Conservation (phyloP, 2,329 filamentous ascomycete genomes). For the Aureobasidium sp. region DNA sequence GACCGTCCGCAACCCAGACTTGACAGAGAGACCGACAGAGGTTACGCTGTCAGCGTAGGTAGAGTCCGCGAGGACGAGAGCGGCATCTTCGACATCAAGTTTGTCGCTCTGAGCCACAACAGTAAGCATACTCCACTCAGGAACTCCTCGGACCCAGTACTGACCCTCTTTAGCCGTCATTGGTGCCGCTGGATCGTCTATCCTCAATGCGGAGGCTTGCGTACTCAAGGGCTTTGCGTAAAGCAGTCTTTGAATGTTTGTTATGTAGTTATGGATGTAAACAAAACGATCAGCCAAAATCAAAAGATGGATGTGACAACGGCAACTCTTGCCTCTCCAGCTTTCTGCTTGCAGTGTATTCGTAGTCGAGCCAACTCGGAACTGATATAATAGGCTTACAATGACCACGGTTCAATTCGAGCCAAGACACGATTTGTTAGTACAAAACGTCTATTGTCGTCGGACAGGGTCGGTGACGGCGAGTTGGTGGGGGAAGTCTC, state of each 20-base stretch:
- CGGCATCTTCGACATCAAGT: slow-evolving; percentile 89
- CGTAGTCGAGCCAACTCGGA: too few relatives aligned
- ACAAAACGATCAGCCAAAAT: neutral
- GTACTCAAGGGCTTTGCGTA: slow-evolving; percentile 64
- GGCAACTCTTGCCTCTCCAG: neutral
- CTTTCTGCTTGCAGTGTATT: too few relatives aligned
- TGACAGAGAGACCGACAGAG: slow-evolving; percentile 75
- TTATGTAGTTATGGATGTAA: slow-evolving; percentile 11
- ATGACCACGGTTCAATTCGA: too few relatives aligned
- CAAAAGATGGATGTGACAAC: neutral
- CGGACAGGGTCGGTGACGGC: neutral
- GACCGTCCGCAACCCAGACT: slow-evolving; percentile 88
- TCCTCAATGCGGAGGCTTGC: slow-evolving; percentile 88
- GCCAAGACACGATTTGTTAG: too few relatives aligned
- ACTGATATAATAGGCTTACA: too few relatives aligned
- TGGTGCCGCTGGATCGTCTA: slow-evolving; percentile 90
- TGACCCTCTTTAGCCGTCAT: slow-evolving; percentile 60
- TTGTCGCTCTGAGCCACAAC: slow-evolving; percentile 86
- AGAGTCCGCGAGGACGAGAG: slow-evolving; percentile 78
- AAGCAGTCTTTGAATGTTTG: neutral
- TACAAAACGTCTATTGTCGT: too few relatives aligned
- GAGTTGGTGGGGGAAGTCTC: neutral
- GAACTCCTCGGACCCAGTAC: neutral
- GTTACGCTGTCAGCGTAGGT: slow-evolving; percentile 88
- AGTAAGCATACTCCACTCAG: slow-evolving; percentile 36